Evolutionary conservation across 1,284 basidiomycete species (phyloP), one percentile per base, ranked within the genome.

Genomic region (Stygiomarasmius scandens): DNA sequence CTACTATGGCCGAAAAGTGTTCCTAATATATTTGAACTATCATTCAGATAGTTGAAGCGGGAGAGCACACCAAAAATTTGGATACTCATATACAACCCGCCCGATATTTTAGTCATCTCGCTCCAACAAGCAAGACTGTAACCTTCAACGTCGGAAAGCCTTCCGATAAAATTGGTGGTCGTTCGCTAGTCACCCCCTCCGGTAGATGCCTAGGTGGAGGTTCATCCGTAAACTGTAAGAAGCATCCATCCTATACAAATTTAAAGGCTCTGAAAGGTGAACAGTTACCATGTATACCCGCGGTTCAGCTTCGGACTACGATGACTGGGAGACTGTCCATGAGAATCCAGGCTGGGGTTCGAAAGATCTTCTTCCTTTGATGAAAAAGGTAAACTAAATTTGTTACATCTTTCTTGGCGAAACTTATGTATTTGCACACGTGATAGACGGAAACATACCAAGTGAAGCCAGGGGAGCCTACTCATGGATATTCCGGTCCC

Each of bases 201-300:
- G 80, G 73, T 1, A 67, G 69, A 22, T 73, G 70, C 32, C 60
- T 81, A 0, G 80, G 79, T 2, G 79, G 80, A 0, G 77, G 79
- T 0, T 77, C 77, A 0, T 67, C 71, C 38, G 66, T 80, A 12
- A 77, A 80, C 56, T 78, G 74, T 77, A 48, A 41, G 70, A 19
- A 11, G 14, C 9, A 23, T 24, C 46, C 22, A 38, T 9, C 3
- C n/a, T 25, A 23, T 47, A 4, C 6, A 16, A 19, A 43, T 45
- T 10, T 8, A n/a, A 43, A 14, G 23, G 23, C 19, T 22, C 14
- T 53, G 9, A 6, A 19, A 25, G n/a, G 11, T 25, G 11, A 19
- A 22, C 36, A 78, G 77, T 74, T 57, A 67, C 68, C 57, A 63
- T 71, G 58, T 79, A 80, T 50, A 71, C 66, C 1, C 71, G 77